Evolutionary conservation across 1,284 basidiomycete genomes (phyloP), one percentile per base, ranked within the genome.

Genomic region (Ustilago lituana): DNA sequence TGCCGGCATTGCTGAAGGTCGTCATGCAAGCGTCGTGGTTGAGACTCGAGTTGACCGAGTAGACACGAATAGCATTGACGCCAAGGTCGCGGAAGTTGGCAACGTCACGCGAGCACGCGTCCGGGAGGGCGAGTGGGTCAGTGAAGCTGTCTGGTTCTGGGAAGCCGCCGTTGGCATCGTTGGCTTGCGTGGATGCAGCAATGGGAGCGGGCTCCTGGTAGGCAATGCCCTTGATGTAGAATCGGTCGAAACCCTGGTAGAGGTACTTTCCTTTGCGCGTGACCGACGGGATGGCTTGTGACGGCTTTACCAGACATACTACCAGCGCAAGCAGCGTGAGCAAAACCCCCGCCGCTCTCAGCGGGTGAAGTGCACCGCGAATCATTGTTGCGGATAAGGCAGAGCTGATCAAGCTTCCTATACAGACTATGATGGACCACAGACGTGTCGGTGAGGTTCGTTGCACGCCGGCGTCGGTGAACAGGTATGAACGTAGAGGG

Each of bases 21-120:
- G 84, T 84, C 93, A 96, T 95, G 83, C 93, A 96, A 1, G 84
- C 85, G 80, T 93, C 91, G 74, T 96, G 93, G 83, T 94, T 89
- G 59, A 89, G 83, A 26, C 88, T 85, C 0, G 91, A 87, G 81
- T 94, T 87, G 72, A 94, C 92, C 44, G 64, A 69, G 47, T 78
- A 78, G 4, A 90, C 89, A 58, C 93, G 89, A 47, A 95, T 85
- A 33, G 90, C 85, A 66, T 85, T 86, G 71, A 85, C 82, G 39
- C 84, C 84, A 14, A 74, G 71, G 20, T 74, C 59, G 19, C 89
- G 85, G 37, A 95, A 86, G 83, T 87, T 89, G 5, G 90, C 89
- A 20, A 93, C 71, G 82, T 96, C 93, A 54, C 93, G 88, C 8
- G 85, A 82, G 83, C 93, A 96, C 32, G 87, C 88, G 41, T 85